Percentiles rank a stretch among this genome's conserved stretches.
These are phyloP conservation scores for Drechslerella coelobrocha DNA, from an alignment of 2,329 filamentous ascomycete genomes.

Conservation along the genomic window DNA sequence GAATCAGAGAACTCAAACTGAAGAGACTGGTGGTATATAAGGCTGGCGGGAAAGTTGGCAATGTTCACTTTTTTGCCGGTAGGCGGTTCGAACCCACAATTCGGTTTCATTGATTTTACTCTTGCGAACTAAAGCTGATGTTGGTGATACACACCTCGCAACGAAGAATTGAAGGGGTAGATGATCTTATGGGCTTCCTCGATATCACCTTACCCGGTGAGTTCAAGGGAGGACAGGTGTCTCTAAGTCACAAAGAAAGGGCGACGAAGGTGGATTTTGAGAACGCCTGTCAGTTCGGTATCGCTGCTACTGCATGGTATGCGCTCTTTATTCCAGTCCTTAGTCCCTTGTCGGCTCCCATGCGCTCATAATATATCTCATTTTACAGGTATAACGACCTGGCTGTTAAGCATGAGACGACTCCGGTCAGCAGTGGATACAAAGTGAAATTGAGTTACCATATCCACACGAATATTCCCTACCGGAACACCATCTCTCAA, in stretches of 20 bases:
- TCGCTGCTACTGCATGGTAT: slow-evolving; percentile 23
- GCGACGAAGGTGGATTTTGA: not conserved
- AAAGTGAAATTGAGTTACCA: slow-evolving; percentile 18
- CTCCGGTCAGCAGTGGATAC: not conserved
- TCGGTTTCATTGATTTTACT: too few relatives aligned
- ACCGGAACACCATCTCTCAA: not conserved
- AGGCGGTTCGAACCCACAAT: too few relatives aligned
- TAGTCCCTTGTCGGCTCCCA: not conserved
- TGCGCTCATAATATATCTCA: not conserved
- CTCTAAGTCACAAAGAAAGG: not conserved
- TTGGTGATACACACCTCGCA: too few relatives aligned
- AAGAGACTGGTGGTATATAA: not conserved
- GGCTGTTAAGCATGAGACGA: not conserved
- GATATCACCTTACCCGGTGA: slow-evolving; percentile 17
- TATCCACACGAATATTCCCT: not conserved
- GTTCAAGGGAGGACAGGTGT: slow-evolving; percentile 9
- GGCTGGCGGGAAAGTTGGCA: not conserved
- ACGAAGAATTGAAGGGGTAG: not conserved
- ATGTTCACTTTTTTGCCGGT: not conserved
- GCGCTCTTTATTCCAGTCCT: not conserved
- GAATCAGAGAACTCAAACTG: not conserved
- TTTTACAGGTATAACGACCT: slow-evolving; percentile 8
- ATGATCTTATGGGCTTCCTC: not conserved
- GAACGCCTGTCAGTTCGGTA: slow-evolving; percentile 4
- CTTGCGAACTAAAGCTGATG: too few relatives aligned